Conservation (phyloP, 306 rosid genomes). For the Vigna angularis region DNA sequence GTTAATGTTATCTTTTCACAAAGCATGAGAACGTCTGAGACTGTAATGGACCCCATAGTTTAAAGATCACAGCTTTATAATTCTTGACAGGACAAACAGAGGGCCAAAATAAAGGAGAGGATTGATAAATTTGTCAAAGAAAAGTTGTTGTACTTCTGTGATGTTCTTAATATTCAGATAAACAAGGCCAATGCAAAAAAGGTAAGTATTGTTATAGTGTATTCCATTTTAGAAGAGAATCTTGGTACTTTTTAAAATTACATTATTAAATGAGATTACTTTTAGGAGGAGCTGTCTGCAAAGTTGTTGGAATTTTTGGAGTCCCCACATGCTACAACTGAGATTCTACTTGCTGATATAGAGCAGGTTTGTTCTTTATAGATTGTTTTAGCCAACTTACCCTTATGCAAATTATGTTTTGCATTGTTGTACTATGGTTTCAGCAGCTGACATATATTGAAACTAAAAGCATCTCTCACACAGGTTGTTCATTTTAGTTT, state of each 20-base stretch:
- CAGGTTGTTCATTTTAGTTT: not conserved
- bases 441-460: not conserved
- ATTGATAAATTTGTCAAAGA: constrained; percentile 93
- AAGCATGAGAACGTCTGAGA: not conserved
- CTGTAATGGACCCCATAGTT: constrained; percentile 22
- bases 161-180: constrained; percentile 84
- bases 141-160: constrained; percentile 87
- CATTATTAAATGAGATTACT: constrained; percentile 27
- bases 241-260: not conserved
- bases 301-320: constrained; percentile 93
- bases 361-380: constrained; percentile 67
- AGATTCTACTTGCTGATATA: constrained; percentile 82
- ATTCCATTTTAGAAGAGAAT: not conserved
- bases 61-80: constrained; percentile 12
- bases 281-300: constrained; percentile 89
- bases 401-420: constrained; percentile 1
- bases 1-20: constrained; percentile 22
- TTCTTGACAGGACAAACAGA: constrained; percentile 75
- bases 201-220: constrained; percentile 52
- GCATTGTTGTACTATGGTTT: constrained; percentile 8
- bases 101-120: constrained; percentile 83
- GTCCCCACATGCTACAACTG: constrained; percentile 90
- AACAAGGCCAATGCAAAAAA: constrained; percentile 68
- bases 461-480: not conserved
- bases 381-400: not conserved